Evolutionary conservation across 768 basidiomycete species (phyloP).

Genomic region (Podaxis sp.): DNA sequence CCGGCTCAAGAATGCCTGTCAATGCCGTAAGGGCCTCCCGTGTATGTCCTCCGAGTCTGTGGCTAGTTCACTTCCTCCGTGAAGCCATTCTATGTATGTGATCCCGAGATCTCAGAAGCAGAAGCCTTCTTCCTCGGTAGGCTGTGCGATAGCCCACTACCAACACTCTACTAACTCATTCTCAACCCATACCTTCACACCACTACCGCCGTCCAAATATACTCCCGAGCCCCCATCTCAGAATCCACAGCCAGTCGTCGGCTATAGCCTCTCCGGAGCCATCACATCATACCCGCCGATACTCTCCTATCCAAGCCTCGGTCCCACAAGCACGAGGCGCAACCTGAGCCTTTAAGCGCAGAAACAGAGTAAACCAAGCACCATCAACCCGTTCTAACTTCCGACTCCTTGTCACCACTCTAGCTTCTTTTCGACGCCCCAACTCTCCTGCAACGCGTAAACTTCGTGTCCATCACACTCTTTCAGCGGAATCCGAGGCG

Average conservation of each 20-base stretch:
- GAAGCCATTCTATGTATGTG: not conserved
- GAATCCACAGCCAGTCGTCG: not conserved
- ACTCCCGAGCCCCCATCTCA: not conserved
- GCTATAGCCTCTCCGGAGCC: not conserved
- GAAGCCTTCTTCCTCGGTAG: not conserved
- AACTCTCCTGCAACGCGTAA: constrained; percentile 5
- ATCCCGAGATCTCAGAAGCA: constrained; percentile 12
- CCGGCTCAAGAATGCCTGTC: not conserved
- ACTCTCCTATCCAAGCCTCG: not conserved
- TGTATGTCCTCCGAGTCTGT: not conserved
- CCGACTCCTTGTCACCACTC: not conserved
- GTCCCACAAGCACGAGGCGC: not conserved
- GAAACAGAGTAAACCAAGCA: not conserved
- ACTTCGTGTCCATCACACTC: not conserved
- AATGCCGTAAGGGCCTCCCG: constrained; percentile 1
- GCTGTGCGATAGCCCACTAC: not conserved
- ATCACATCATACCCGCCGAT: not conserved
- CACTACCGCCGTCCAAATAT: not conserved
- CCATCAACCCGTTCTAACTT: not conserved
- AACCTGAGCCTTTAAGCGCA: not conserved
- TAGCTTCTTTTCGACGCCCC: not conserved
- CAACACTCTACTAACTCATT: too few species aligned
- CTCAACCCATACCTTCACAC: not conserved
- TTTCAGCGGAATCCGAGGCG: constrained; percentile 5
- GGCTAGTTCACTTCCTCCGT: not conserved